Evolutionary conservation across 2,329 filamentous ascomycete species (phyloP), one percentile per base, ranked within the genome.

Genomic region (Elsinoe batatas): DNA sequence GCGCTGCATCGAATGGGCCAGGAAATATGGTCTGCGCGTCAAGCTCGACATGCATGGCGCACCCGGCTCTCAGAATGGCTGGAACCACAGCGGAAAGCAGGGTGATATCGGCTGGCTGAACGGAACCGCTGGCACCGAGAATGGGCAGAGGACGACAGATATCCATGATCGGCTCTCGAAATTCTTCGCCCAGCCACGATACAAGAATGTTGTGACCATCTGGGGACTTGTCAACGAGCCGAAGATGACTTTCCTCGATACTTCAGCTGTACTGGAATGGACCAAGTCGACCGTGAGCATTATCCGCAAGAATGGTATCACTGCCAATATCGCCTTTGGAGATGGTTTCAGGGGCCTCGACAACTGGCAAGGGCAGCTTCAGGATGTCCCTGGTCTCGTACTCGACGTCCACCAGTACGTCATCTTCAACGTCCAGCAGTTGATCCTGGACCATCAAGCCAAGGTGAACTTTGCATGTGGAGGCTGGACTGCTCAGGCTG

Each of bases 391-490:
- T 13, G 80, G 84, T 60, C 76, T 97, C 61, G 80, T 95, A 15
- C 81, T 98, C n/a, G 93, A 98, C 71, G 93, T 94, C 36, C 93
- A 98, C 72, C 91, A 97, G 71, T 98, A 98, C 70, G 88, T 95
- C 65, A 96, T 96, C 70, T 98, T 98, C 79, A 96, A 98, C 76
- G 81, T 82, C 37, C 83, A 86, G 61, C 88, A 95, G 70, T 86
- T 98, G 65, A 80, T 82, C 47, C 84, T 86, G 65, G 84, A 84
- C 56, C 93, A 97, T 73, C 78, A 84, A 56, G 79, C 84, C 61
- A 96, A 96, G 73, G 79, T 97, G 57, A 77, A 85, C 58, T 94
- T 95, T 67, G 89, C 91, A 3, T 98, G 93, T 73, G 74, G 79
- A 15, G 89, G 83, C 54, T 98, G 93, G 93, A 86, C 87, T 3